Base-by-base conservation (phyloP, 345 rosid species). In the Eucalyptus lansdowneana region DNA sequence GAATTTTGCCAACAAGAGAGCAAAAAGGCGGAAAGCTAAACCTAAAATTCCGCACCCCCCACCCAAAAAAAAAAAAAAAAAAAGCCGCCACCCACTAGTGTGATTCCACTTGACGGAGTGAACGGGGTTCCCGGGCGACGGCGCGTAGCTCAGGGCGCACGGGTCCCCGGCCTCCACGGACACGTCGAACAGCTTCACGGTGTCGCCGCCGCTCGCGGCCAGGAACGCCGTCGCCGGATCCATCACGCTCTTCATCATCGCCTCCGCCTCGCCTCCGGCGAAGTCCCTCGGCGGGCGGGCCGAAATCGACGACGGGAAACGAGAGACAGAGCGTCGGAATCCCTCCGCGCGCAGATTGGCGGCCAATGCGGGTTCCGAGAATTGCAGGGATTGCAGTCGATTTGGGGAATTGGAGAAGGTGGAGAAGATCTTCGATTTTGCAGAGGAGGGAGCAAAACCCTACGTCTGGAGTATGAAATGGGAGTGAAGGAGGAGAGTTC, bases 41-140 rank as follows among this genome's bases (percentile, higher is more conserved):
- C 72, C 10, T 47, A 8, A 15, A 87, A 37, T 45, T 1, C 31
- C 14, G 8, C 53, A 17, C 19, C 21, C 7, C 53, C 53, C 22
- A 21, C 53, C 44, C 42, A 6, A 40, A 40, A 42, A 42, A 50
- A 50, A 50, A 50, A 7, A 6, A 53, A 7, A 51, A 53, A 4
- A 56, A 42, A 72, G 8, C 89, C 47, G 89, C 21, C 56, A 91
- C 96, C 91, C 89, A 97, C 98, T 98, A 80, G 98, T 98, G 93
- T 96, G 99, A 50, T 97, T 97, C 99, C 99, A 98, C 92, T 96
- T 98, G 91, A 98, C 94, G 49, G 99, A 95, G 94, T 95, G 97
- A 76, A 97, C 98, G 12, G 92, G 87, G 91, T 83, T 95, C 53
- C 95, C 93, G 27, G 96, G 97, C 87, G 99, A 92, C 21, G 99